Conservation (phyloP, 495 filamentous ascomycete species). For the Neurospora tetraspora region DNA sequence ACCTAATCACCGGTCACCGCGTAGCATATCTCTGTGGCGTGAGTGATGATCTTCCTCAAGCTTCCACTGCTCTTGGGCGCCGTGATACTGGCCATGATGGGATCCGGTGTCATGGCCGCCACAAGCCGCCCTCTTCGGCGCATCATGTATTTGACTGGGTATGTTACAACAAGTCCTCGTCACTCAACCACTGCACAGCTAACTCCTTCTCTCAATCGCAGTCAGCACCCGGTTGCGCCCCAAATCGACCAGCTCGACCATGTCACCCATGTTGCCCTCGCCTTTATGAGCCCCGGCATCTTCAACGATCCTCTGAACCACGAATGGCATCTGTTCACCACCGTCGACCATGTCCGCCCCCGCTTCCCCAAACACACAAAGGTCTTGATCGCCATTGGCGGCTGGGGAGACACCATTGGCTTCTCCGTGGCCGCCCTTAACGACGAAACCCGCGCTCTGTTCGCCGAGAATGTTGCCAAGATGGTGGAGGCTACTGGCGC, state of each 20-base stretch:
- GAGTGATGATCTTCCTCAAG: neutral
- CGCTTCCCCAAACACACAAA: constrained; percentile 51
- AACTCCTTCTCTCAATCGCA: constrained; percentile 10
- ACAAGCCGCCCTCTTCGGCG: constrained; percentile 26
- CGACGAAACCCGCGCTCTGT: constrained; percentile 40
- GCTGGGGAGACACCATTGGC: constrained; percentile 60
- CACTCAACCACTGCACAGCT: neutral
- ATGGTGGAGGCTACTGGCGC: constrained; percentile 55
- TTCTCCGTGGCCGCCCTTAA: constrained; percentile 50
- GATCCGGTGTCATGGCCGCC: constrained; percentile 6
- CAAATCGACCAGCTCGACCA: constrained; percentile 32
- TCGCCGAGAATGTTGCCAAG: constrained; percentile 52
- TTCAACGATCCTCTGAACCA: constrained; percentile 46
- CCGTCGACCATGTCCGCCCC: constrained; percentile 44
- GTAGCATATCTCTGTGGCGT: neutral
- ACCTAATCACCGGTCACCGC: neutral
- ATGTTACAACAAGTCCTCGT: constrained; percentile 3
- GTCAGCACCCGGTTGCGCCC: constrained; percentile 45
- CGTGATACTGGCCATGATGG: neutral
- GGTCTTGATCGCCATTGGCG: constrained; percentile 61
- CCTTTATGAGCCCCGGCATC: constrained; percentile 50
- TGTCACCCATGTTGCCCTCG: constrained; percentile 57
- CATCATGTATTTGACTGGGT: constrained; percentile 55
- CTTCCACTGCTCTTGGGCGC: neutral
- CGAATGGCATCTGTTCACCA: constrained; percentile 50